Conservation (phyloP, 1,284 basidiomycete species). For the Malassezia arunalokei region DNA sequence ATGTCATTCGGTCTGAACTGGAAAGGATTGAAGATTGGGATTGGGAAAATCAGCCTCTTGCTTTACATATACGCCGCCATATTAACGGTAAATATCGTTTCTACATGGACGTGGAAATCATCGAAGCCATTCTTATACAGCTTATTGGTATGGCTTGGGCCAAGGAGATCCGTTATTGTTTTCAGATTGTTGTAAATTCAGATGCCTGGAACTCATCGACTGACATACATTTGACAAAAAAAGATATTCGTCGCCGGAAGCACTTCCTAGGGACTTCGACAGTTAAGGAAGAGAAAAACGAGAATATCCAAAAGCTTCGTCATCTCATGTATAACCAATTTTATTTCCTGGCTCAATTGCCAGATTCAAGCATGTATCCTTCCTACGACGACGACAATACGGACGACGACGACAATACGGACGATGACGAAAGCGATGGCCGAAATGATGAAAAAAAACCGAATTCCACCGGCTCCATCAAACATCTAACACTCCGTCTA, state of each 20-base stretch:
- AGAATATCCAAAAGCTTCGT: background rate
- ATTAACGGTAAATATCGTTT: constrained; percentile 14
- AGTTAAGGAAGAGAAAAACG: background rate
- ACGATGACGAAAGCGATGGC: background rate
- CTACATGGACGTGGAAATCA: constrained; percentile 12
- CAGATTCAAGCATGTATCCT: background rate
- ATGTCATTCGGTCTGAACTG: constrained; percentile 1
- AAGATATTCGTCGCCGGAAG: background rate
- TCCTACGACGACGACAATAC: background rate
- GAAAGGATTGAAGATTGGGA: background rate
- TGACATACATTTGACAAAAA: background rate
- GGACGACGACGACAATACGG: background rate
- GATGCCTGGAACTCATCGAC: background rate
- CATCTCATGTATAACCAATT: background rate
- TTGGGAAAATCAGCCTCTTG: background rate
- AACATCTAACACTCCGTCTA: background rate
- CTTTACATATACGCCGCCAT: constrained; percentile 5
- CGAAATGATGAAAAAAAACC: background rate
- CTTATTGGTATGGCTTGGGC: constrained; percentile 4
- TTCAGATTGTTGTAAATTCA: background rate
- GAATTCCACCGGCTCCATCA: background rate
- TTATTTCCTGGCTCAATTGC: background rate
- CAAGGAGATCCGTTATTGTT: background rate
- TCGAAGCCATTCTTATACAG: constrained; percentile 11
- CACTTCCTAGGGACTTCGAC: background rate